These are phyloP conservation scores for Kandelia obovata DNA, from an alignment of 345 rosid species.

Conservation along the genomic window DNA sequence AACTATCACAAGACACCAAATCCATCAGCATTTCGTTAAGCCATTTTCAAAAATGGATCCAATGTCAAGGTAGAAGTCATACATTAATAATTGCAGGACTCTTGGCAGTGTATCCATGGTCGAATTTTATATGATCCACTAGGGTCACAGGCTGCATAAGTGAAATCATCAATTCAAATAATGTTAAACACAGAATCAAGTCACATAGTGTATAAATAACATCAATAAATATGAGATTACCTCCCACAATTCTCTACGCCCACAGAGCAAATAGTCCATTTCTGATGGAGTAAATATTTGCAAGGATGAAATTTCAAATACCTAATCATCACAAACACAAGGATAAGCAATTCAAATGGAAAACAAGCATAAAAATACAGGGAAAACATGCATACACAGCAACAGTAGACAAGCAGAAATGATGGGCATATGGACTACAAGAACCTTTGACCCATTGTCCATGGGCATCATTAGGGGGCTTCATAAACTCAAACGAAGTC, in stretches of 20 bases:
- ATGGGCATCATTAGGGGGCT: not conserved
- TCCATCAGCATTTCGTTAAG: not conserved
- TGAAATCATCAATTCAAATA: slow-evolving; percentile 6
- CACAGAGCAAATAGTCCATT: slow-evolving; percentile 90
- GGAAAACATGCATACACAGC: not conserved
- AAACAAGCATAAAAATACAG: not conserved
- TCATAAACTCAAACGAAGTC: not conserved
- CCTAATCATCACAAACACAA: slow-evolving; percentile 42
- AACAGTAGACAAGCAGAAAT: not conserved
- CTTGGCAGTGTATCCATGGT: slow-evolving; percentile 96
- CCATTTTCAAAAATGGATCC: not conserved
- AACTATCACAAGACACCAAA: slow-evolving; percentile 39
- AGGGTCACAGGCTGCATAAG: slow-evolving; percentile 75
- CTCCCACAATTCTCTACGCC: slow-evolving; percentile 99
- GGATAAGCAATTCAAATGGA: not conserved
- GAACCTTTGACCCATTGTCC: too few species aligned
- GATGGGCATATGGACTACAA: too few species aligned
- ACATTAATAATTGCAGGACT: slow-evolving; percentile 87
- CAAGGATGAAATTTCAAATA: slow-evolving; percentile 80
- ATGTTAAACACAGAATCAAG: not conserved
- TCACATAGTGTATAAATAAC: not conserved
- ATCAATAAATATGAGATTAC: slow-evolving; percentile 30
- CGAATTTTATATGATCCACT: slow-evolving; percentile 90
- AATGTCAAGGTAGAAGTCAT: slow-evolving; percentile 22
- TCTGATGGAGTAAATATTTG: slow-evolving; percentile 92